phyloP scores from a whole-genome alignment of 345 rosid species.

The Excoecaria cochinchinensis region DNA sequence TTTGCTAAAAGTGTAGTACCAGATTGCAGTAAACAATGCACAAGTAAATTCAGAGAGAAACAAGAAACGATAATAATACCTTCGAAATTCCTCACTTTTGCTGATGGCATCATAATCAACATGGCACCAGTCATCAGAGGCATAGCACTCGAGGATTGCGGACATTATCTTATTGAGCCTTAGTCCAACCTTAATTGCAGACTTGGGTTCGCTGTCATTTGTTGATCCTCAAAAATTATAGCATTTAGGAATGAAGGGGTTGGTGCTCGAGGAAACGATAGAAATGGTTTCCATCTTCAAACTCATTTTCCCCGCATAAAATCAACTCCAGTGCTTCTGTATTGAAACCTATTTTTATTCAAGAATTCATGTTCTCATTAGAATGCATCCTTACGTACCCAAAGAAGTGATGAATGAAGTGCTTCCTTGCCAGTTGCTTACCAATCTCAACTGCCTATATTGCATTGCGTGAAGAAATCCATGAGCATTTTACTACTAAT shows the following conservation, averaged over 20 bases:
- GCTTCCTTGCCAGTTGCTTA: conserved; percentile 65
- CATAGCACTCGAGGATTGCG: conserved; percentile 71
- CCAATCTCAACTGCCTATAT: conserved; percentile 73
- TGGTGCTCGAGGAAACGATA: conserved; percentile 90
- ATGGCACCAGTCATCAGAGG: conserved; percentile 61
- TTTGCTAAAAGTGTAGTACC: no score
- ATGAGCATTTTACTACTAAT: neutral
- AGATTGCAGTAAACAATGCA: neutral
- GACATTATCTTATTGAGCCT: conserved; percentile 68
- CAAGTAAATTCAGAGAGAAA: neutral
- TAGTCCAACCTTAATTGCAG: conserved; percentile 44
- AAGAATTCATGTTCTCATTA: neutral
- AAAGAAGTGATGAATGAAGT: conserved; percentile 84
- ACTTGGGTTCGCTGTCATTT: conserved; percentile 58
- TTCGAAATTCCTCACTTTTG: conserved; percentile 77
- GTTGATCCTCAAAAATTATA: conserved; percentile 59
- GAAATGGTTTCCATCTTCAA: conserved; percentile 77
- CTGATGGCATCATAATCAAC: conserved; percentile 63
- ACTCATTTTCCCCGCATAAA: conserved; percentile 59
- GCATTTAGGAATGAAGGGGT: conserved; percentile 60
- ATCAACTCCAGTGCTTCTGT: neutral
- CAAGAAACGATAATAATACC: conserved; percentile 35
- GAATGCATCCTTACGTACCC: conserved; percentile 47
- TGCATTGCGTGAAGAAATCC: neutral
- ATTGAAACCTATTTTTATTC: neutral